Evolutionary conservation across 495 filamentous ascomycete species (phyloP), one percentile per base, ranked within the genome.

Genomic region (Penicillium chermesinum): DNA sequence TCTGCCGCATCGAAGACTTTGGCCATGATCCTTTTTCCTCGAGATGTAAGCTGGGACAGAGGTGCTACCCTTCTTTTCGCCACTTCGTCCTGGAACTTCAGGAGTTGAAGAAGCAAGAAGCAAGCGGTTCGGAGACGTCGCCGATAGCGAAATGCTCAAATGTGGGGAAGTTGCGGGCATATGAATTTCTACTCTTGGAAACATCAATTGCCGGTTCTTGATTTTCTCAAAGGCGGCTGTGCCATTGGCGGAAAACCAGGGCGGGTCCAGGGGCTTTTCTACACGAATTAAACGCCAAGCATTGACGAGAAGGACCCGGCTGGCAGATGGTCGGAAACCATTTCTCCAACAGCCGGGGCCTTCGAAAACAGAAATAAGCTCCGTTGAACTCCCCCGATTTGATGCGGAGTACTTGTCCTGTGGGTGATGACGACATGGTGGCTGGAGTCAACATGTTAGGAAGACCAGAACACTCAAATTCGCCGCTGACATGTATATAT

Each of bases 1-100:
- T 75, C 72, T 38, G 68, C 66, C 46, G 72, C 72, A 55, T 71
- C 62, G 42, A 73, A 70, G 17, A 71, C 55, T 41, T 74, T 75
- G 21, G 60, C 51, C 70, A 74, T 74, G 38, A 12, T 38, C 27
- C 35, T 7, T 36, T 0, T 16, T 5, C 7, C 7, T 27, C 30
- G 9, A 30, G 20, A 42, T 25, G 19, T 9, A 2, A 38, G 10
- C 33, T 16, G n/a, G 7, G n/a, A 18, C n/a, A 2, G 2, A 7
- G 15, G 15, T 10, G 42, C 5, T 7, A 32, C 15, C 1, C n/a
- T 2, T 19, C 33, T 22, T 9, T 18, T 7, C 2, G 3, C 16
- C 16, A 44, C 7, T 34, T 37, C 18, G 7, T 40, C 2, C 17
- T 13, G 19, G 19, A 20, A n/a, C 33, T 38, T 46, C 43, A 16